Evolutionary conservation across 768 basidiomycete genomes (phyloP).

Genomic region (Amanita pallidorosea): DNA sequence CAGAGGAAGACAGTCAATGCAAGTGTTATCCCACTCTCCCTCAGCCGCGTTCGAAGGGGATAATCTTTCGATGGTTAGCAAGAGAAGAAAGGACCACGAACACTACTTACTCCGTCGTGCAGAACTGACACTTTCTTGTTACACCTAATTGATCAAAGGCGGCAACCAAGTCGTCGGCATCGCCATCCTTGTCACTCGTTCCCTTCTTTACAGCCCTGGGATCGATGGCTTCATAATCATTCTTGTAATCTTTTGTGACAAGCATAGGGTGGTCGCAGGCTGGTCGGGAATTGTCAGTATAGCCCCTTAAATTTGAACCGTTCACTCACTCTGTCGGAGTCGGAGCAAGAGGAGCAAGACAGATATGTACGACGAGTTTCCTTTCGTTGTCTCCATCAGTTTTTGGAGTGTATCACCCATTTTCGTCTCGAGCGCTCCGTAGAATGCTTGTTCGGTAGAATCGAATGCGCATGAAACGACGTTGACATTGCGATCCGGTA

Average conservation of each 20-base stretch:
- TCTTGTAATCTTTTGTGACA: conserved; percentile 64
- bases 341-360: conserved; percentile 67
- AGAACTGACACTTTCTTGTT: conserved; percentile 67
- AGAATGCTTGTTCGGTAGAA: conserved; percentile 68
- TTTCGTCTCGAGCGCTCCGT: conserved; percentile 56
- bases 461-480: conserved; percentile 75
- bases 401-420: conserved; percentile 61
- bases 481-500: conserved; percentile 66
- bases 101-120: conserved; percentile 50
- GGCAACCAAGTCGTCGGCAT: conserved; percentile 65
- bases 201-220: conserved; percentile 41
- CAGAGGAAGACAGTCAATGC: conserved; percentile 47
- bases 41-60: conserved; percentile 23
- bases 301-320: not conserved
- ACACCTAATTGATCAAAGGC: conserved; percentile 67
- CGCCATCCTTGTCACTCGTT: conserved; percentile 41
- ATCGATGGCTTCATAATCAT: conserved; percentile 70
- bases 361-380: conserved; percentile 55
- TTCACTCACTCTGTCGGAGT: conserved; percentile 70
- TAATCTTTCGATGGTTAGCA: conserved; percentile 20
- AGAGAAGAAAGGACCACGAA: not conserved
- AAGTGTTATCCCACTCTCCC: conserved; percentile 36
- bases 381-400: conserved; percentile 40
- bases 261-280: conserved; percentile 88
- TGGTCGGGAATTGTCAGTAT: conserved; percentile 17